These are phyloP conservation scores for Phytophthora pseudosyringae DNA, from an alignment of 352 stramenopile genomes.

Conservation along the genomic window DNA sequence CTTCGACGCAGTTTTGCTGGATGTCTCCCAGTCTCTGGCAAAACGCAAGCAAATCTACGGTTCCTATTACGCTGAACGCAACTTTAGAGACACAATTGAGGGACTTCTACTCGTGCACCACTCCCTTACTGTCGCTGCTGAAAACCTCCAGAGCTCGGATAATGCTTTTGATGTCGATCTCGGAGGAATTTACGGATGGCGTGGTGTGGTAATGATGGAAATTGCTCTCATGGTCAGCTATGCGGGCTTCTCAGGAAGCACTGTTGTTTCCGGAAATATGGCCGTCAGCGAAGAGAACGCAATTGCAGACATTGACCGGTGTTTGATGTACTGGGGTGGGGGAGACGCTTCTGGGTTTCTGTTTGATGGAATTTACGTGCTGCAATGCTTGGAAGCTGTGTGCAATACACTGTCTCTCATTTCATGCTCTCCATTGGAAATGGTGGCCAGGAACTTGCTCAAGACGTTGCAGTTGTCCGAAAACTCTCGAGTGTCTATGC, in stretches of 20 bases:
- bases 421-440: conserved; percentile 55
- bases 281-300: conserved; percentile 43
- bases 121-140: conserved; percentile 31
- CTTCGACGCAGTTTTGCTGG: conserved; percentile 17
- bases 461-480: conserved; percentile 28
- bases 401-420: conserved; percentile 63
- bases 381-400: conserved; percentile 56
- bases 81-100: conserved; percentile 23
- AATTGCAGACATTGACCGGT: conserved; percentile 56
- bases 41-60: conserved; percentile 46
- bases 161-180: conserved; percentile 35
- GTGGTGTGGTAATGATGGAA: conserved; percentile 65
- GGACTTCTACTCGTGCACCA: conserved; percentile 35
- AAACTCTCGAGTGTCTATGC: background rate
- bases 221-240: conserved; percentile 52
- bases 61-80: conserved; percentile 38
- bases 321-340: conserved; percentile 41
- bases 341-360: conserved; percentile 21
- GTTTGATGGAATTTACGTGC: conserved; percentile 42
- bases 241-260: conserved; percentile 6
- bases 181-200: conserved; percentile 65
- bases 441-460: conserved; percentile 42
- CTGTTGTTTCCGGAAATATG: conserved; percentile 5
- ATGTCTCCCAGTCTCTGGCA: conserved; percentile 37
- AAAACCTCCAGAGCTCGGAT: conserved; percentile 16